Conservation (phyloP, 345 rosid species). For the Stellera chamaejasme region DNA sequence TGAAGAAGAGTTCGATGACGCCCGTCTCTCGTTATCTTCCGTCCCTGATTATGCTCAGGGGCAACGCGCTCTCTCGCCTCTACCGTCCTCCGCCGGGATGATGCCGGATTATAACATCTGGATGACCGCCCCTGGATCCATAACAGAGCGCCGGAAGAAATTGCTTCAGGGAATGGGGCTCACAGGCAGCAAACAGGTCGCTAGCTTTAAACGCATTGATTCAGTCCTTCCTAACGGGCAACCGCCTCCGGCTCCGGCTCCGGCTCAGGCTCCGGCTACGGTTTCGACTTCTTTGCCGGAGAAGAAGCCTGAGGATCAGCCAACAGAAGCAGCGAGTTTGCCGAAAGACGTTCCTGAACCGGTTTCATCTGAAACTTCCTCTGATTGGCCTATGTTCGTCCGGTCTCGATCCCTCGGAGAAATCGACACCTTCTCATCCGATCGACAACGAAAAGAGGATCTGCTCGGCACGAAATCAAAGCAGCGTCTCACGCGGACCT, state of each 20-base stretch:
- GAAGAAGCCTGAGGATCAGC: not conserved
- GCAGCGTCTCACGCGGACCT: constrained; percentile 57
- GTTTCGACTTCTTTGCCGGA: not conserved
- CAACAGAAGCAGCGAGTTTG: not conserved
- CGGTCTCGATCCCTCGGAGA: constrained; percentile 71
- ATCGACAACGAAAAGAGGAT: constrained; percentile 54
- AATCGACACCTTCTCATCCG: constrained; percentile 38
- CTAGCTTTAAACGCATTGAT: constrained; percentile 20
- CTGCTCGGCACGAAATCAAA: constrained; percentile 51
- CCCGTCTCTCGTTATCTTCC: constrained; percentile 59
- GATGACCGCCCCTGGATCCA: constrained; percentile 88
- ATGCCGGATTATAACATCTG: constrained; percentile 63
- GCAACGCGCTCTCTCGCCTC: constrained; percentile 17
- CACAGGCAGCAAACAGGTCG: constrained; percentile 26
- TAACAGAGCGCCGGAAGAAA: constrained; percentile 59
- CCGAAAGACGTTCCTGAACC: constrained; percentile 5
- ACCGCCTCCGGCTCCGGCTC: not conserved
- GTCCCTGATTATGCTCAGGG: constrained; percentile 23
- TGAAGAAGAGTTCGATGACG: constrained; percentile 50
- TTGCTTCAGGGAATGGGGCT: constrained; percentile 80
- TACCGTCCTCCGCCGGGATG: constrained; percentile 18
- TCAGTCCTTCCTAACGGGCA: constrained; percentile 1
- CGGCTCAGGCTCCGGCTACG: no score
- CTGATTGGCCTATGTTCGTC: constrained; percentile 21
- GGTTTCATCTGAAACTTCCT: constrained; percentile 12